These are phyloP conservation scores for Leccinum incarnatum DNA, from an alignment of 768 basidiomycete genomes.

Conservation along the genomic window DNA sequence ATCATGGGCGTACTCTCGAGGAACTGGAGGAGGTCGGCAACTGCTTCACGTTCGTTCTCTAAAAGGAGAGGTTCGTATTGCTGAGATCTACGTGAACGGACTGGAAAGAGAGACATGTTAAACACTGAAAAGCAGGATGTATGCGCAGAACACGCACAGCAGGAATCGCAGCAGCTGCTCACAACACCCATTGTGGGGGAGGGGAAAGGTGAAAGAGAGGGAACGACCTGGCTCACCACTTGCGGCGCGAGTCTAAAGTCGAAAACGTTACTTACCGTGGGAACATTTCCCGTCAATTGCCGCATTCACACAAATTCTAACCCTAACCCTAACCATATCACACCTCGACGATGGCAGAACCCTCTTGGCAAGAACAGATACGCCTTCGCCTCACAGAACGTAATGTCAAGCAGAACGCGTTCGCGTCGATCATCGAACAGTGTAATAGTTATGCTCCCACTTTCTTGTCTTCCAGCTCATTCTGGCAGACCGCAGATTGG, in stretches of 20 bases:
- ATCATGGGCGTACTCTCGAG: slow-evolving; percentile 77
- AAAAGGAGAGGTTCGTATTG: slow-evolving; percentile 83
- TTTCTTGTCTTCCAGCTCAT: slow-evolving; percentile 10
- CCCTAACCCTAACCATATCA: slow-evolving; percentile 24
- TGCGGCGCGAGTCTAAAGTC: slow-evolving; percentile 10
- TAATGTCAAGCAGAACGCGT: slow-evolving; percentile 77
- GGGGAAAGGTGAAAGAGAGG: neutral
- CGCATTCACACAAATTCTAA: slow-evolving; percentile 15
- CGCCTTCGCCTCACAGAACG: slow-evolving; percentile 78
- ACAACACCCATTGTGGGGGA: slow-evolving; percentile 62
- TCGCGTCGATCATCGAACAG: slow-evolving; percentile 86
- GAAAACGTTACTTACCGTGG: slow-evolving; percentile 23
- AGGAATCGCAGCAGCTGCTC: slow-evolving; percentile 79
- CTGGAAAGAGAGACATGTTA: slow-evolving; percentile 40
- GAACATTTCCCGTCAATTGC: slow-evolving; percentile 24
- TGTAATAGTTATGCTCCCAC: slow-evolving; percentile 50
- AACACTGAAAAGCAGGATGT: slow-evolving; percentile 2
- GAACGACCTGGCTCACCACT: slow-evolving; percentile 3
- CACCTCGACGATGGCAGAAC: slow-evolving; percentile 65
- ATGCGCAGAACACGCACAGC: slow-evolving; percentile 52
- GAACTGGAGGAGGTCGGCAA: slow-evolving; percentile 95
- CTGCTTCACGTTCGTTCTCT: slow-evolving; percentile 95
- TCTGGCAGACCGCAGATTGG: slow-evolving; percentile 78
- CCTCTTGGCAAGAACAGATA: slow-evolving; percentile 80
- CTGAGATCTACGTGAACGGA: slow-evolving; percentile 79